Evolutionary conservation across 202 grass and related monocot genomes (phyloP), one percentile per base, ranked within the genome.

Genomic region (Hordeum pubiflorum): DNA sequence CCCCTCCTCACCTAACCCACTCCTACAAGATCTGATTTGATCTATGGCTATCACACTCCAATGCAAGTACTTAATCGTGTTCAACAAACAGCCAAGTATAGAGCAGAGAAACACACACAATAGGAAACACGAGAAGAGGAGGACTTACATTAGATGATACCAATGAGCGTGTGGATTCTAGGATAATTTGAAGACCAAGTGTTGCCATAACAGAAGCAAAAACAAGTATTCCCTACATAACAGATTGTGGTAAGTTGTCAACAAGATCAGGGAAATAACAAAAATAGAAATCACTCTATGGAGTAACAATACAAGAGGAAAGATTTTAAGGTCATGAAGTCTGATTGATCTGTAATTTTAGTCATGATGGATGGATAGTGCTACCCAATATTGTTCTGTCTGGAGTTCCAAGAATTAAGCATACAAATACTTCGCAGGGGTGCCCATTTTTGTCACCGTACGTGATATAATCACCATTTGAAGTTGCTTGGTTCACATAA

Each of bases 151-250:
- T 74, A 21, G 85, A 90, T 65, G 85, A 90, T 34, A 88, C 20
- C 60, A 97, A 63, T 38, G 89, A 91, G 32, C 79, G 68, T 8
- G 34, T 57, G 32, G 89, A 91, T 74, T 97, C 87, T 81, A 91
- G 73, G 13, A 97, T 91, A 78, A 93, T 90, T 78, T 93, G 85
- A 74, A 97, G 91, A 75, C 91, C 91, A 29, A 97, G 82, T 11
- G 80, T 88, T 77, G 91, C 94, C 91, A 93, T 89, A 80, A 89
- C 88, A 84, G 93, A 92, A 55, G 94, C 87, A 77, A 93, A 93
- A 89, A 97, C 85, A 44, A 91, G 84, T 64, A 93, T 89, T 21
- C 89, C 87, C 91, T 88, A 59, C 18, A 84, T 39, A 41, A 79
- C 9, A 83, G 15, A 86, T 58, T 32, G 26, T 69, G 40, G 32